These are phyloP conservation scores for Cetraspora pellucida DNA, from an alignment of 192 early-diverging fungal species.

Conservation along the genomic window DNA sequence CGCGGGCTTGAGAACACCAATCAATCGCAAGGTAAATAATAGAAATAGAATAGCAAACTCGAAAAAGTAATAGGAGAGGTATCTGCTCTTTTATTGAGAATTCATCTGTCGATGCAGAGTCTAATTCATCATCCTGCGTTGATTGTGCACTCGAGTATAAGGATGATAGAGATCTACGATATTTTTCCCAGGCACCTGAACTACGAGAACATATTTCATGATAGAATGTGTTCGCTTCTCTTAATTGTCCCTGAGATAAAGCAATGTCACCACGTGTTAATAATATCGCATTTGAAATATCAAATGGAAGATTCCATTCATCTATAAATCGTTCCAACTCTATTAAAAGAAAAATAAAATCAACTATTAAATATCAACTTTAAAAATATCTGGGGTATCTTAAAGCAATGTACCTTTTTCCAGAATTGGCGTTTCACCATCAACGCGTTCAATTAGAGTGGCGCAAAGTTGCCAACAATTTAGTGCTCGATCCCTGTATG, in stretches of 20 bases:
- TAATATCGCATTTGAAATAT: slow-evolving; percentile 4
- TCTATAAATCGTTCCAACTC: background rate
- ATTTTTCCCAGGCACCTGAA: background rate
- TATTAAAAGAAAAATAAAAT: background rate
- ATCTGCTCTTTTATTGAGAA: background rate
- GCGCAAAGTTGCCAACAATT: too few species aligned
- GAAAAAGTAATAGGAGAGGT: slow-evolving; percentile 1
- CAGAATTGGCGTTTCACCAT: too few species aligned
- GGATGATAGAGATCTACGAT: background rate
- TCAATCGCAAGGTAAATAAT: background rate
- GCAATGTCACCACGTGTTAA: slow-evolving; percentile 11
- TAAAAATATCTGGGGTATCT: too few species aligned
- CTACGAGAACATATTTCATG: background rate
- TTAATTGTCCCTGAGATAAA: background rate
- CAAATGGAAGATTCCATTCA: slow-evolving; percentile 21
- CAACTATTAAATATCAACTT: background rate
- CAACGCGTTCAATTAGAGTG: too few species aligned
- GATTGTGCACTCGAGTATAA: background rate
- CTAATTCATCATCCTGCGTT: background rate
- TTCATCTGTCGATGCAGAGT: background rate
- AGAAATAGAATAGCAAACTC: slow-evolving; percentile 15
- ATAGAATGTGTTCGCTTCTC: background rate
- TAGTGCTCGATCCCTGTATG: too few species aligned
- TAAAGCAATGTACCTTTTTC: too few species aligned
- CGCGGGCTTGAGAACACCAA: background rate